These are phyloP conservation scores for Babesia ovata DNA, from an alignment of 169 alveolate species.

Conservation along the genomic window DNA sequence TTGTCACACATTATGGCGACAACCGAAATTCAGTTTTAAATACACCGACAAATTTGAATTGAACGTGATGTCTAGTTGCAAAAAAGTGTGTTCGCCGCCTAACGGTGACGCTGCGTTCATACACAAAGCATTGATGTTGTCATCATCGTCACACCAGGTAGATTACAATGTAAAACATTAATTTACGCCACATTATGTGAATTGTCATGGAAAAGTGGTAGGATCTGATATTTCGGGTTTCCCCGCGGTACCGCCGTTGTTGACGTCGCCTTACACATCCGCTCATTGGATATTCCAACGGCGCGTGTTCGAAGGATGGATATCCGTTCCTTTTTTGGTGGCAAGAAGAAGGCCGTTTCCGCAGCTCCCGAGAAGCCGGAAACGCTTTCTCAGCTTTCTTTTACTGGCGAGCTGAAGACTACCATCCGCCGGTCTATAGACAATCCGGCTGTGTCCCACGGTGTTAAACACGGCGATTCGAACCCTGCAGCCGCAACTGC, in stretches of 20 bases:
- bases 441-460: background rate
- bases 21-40: no score
- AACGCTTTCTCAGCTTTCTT: background rate
- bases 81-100: no score
- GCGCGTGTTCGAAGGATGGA: conserved; percentile 9
- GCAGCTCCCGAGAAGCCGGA: conserved; percentile 12
- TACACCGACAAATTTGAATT: no score
- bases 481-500: background rate
- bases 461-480: background rate
- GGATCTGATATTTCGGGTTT: background rate
- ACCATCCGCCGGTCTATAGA: conserved; percentile 21
- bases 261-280: conserved; percentile 15
- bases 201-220: background rate
- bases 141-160: background rate
- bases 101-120: no score
- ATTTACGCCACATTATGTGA: background rate
- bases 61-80: no score
- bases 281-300: background rate
- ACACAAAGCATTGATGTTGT: background rate
- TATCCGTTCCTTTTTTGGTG: conserved; percentile 40
- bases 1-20: no score
- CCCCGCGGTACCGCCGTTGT: background rate
- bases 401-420: conserved; percentile 10
- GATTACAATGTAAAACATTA: background rate
- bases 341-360: background rate